Conservation (phyloP, 345 rosid species). For the Gossypium thurberi region DNA sequence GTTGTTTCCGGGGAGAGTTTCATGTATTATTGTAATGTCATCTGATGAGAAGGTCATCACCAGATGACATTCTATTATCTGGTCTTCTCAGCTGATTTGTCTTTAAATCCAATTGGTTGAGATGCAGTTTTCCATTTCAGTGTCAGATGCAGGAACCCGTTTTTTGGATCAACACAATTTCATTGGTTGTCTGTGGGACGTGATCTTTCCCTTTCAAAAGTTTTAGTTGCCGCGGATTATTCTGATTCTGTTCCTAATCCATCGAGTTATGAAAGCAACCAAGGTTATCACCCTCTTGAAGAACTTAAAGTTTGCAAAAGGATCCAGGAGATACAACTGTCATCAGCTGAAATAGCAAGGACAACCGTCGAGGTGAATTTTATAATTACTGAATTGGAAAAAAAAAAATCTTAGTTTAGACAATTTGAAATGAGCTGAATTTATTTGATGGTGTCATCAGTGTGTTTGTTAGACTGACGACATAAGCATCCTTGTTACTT, state of each 20-base stretch:
- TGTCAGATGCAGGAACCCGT: slow-evolving; percentile 46
- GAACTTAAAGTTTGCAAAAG: slow-evolving; percentile 58
- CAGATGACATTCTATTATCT: background rate
- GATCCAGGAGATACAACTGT: slow-evolving; percentile 57
- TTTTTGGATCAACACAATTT: slow-evolving; percentile 46
- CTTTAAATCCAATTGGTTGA: background rate
- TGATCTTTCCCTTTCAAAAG: slow-evolving; percentile 60
- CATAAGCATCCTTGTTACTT: background rate
- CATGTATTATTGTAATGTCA: background rate
- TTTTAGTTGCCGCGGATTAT: slow-evolving; percentile 95
- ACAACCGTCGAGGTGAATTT: slow-evolving; percentile 72
- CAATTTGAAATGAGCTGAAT: background rate
- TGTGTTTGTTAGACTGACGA: slow-evolving; percentile 3
- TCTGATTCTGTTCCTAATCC: slow-evolving; percentile 91
- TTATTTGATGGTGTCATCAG: background rate
- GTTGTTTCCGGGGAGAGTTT: background rate
- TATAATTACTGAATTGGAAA: background rate
- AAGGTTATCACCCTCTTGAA: slow-evolving; percentile 90
- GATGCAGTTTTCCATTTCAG: slow-evolving; percentile 19
- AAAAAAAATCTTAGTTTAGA: background rate
- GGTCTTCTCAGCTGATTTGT: background rate
- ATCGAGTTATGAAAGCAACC: slow-evolving; percentile 42
- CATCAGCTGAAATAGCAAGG: slow-evolving; percentile 75
- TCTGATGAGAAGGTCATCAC: background rate
- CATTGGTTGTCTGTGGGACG: slow-evolving; percentile 47